Base-by-base conservation (phyloP, 1,284 basidiomycete species). In the Ceratobasidium sp. region DNA sequence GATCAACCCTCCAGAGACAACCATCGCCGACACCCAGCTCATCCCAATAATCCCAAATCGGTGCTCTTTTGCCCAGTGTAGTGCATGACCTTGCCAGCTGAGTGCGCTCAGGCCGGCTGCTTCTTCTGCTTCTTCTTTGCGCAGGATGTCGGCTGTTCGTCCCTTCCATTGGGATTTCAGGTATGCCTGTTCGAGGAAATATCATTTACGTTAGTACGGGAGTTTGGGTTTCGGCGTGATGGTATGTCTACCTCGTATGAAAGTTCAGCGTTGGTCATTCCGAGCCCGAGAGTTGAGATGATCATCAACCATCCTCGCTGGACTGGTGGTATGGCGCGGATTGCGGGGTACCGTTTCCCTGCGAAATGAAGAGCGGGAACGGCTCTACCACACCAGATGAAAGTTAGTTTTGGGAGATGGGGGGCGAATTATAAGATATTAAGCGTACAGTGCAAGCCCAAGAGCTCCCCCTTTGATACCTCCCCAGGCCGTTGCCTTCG, bases 211-310 rank as follows among this genome's bases (percentile, higher is more conserved):
- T n/a, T n/a, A n/a, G n/a, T n/a, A n/a, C n/a, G n/a, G n/a, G n/a
- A n/a, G n/a, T n/a, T n/a, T n/a, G n/a, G n/a, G n/a, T n/a, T n/a
- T n/a, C n/a, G n/a, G 14, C 46, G 16, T 28, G 14, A 49, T 28
- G 18, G 49, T 11, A 14, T 35, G 26, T 9, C 43, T 26, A 54
- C 63, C 49, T 54, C 63, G 63, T 66, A 66, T 16, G 63, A 50
- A n/a, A 66, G 11, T 16, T 66, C 63, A 32, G 63, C 63, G 23
- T 66, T 66, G 26, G 63, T 66, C 63, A 66, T 66, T 32, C 63
- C 63, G 38, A 66, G 35, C 18, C 63, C 63, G 8, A 66, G 63
- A 9, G 63, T 49, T 23, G 63, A 50, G 32, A 66, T 47, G 13
- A 52, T 35, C 18, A 66, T 30, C 26, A 66, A 32, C 30, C 26